phyloP scores from a whole-genome alignment of 2,329 filamentous ascomycete species.

The Zymoseptoria passerinii region DNA sequence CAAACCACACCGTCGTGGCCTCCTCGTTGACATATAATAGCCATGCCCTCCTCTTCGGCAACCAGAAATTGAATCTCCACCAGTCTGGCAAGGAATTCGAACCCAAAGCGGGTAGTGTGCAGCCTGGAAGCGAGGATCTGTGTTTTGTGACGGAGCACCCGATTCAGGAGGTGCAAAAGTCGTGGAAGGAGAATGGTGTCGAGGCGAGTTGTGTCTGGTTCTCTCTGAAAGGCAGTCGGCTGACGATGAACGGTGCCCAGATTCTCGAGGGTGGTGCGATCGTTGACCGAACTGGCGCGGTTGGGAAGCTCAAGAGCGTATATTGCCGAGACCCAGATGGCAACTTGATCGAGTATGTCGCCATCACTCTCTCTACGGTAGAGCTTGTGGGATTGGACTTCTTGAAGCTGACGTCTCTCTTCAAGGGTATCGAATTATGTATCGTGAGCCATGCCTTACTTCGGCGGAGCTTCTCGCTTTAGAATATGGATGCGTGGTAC shows the following conservation, averaged over 20 bases:
- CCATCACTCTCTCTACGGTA: background rate
- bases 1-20: slow-evolving; percentile 20
- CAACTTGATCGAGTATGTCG: slow-evolving; percentile 53
- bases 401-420: background rate
- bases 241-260: slow-evolving; percentile 12
- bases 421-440: slow-evolving; percentile 26
- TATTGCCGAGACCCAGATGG: slow-evolving; percentile 56
- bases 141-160: slow-evolving; percentile 50
- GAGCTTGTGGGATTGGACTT: background rate
- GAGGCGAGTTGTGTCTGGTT: slow-evolving; percentile 29
- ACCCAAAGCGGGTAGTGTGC: slow-evolving; percentile 47
- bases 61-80: slow-evolving; percentile 56
- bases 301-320: slow-evolving; percentile 48
- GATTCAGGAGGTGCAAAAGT: slow-evolving; percentile 40
- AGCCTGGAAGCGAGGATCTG: slow-evolving; percentile 51
- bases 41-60: slow-evolving; percentile 49
- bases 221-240: slow-evolving; percentile 11
- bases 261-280: slow-evolving; percentile 41
- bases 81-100: slow-evolving; percentile 48
- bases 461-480: slow-evolving; percentile 25
- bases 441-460: slow-evolving; percentile 8
- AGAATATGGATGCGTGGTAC: slow-evolving; percentile 47
- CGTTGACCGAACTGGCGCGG: slow-evolving; percentile 49
- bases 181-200: slow-evolving; percentile 38
- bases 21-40: slow-evolving; percentile 27